A percentile compares a stretch with the other conserved stretches of the same genome.
phyloP scores from a whole-genome alignment of 2,329 filamentous ascomycete species.

The Thermomyces lanuginosus region DNA sequence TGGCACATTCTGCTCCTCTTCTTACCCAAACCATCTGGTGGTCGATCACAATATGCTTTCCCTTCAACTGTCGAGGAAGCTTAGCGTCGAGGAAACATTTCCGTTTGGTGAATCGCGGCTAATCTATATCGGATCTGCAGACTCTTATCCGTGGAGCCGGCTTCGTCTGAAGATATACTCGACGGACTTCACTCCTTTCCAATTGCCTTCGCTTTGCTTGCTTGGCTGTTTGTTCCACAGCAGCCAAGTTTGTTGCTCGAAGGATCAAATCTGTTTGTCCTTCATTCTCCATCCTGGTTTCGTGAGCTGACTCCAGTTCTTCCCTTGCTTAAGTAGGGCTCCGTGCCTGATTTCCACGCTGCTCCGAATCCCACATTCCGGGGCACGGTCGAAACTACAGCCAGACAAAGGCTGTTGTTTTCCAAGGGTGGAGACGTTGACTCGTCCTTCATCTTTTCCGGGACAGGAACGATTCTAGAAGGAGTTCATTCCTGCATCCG shows the following conservation, averaged over 20 bases:
- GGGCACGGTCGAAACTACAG: conserved; percentile 14
- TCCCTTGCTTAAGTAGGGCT: conserved; percentile 25
- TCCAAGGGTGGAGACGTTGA: conserved; percentile 31
- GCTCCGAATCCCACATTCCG: conserved; percentile 23
- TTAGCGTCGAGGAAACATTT: no score
- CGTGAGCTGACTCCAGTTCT: conserved; percentile 16
- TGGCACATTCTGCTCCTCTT: no score
- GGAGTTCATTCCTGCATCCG: conserved; percentile 25
- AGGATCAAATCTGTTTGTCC: conserved; percentile 13
- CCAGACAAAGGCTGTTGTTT: conserved; percentile 15
- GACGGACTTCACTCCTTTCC: conserved; percentile 1
- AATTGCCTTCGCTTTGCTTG: conserved; percentile 4
- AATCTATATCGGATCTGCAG: no score
- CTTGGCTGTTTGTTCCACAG: conserved; percentile 6
- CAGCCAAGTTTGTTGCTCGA: conserved; percentile 11
- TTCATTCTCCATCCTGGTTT: conserved; percentile 16
- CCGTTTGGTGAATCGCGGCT: no score
- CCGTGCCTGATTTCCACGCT: conserved; percentile 16
- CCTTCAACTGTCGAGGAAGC: no score
- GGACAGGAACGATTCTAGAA: conserved; percentile 22
- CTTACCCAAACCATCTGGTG: no score
- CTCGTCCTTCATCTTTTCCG: conserved; percentile 28
- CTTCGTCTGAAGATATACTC: conserved; percentile 2
- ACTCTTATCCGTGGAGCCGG: conserved; percentile 1
- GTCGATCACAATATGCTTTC: no score